Base-by-base conservation (phyloP, 2,329 filamentous ascomycete genomes). In the Ophiognomonia clavigignenti-juglandacearum region DNA sequence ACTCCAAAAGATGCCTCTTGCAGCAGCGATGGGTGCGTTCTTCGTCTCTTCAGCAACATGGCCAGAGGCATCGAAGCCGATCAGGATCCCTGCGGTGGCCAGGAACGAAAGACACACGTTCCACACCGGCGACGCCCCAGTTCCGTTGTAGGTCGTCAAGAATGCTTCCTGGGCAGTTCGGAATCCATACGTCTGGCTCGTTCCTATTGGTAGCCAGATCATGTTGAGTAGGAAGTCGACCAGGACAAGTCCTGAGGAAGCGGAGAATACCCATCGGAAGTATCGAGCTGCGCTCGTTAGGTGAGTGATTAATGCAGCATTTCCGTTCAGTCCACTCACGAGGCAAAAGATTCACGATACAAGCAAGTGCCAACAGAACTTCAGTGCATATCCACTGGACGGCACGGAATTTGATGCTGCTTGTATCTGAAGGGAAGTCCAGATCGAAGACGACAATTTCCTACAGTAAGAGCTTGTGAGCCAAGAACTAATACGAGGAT, bases 61-160 rank as follows among this genome's bases (percentile, higher is more conserved):
- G 2, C 78, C 78, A 1, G 74, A 77, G 0, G 78, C 78, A 59
- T 82, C 78, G 45, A 80, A 82, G 2, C 78, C 78, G 43, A 82
- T 80, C 46, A 82, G 56, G 34, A 82, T 73, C 34, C 78, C 78
- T 7, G 78, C 78, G 2, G 78, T 82, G 1, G 78, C 77, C 22
- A 79, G 71, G 58, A 78, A 82, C 4, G 75, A 79, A 4, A 82
- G 67, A 61, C 78, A 80, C 78, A 78, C 82, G 56, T 82, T 82
- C 78, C 78, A 82, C 3, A 71, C 77, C 2, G 70, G 65, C 0
- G 78, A 75, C 1, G 74, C 73, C 10, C 73, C 74, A 10, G 73
- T 77, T 2, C 72, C 73, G 47, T 82, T 82, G 57, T 80, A 80
- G 0, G 77, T 81, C 11, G 75, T 71, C 64, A 80, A 75, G 58